These are phyloP conservation scores for Penicillium italicum DNA, from an alignment of 2,329 filamentous ascomycete species.

Conservation along the genomic window DNA sequence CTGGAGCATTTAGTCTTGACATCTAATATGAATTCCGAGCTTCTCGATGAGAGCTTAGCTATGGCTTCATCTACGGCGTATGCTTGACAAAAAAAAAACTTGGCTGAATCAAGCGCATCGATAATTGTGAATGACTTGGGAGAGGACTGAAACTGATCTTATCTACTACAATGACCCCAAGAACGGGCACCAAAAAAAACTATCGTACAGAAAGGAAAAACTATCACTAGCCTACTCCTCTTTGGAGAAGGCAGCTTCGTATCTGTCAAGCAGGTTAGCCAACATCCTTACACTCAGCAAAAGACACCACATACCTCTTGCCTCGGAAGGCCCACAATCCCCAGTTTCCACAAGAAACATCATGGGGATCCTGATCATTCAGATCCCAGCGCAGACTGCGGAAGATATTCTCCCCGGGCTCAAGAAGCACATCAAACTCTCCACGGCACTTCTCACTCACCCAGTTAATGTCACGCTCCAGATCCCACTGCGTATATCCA, in stretches of 20 bases:
- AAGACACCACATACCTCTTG: slow-evolving; percentile 69
- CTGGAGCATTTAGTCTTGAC: background rate
- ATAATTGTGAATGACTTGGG: background rate
- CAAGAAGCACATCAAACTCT: slow-evolving; percentile 86
- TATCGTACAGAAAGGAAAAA: slow-evolving; percentile 8
- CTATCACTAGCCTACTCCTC: slow-evolving; percentile 6
- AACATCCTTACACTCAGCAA: background rate
- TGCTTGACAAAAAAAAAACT: background rate
- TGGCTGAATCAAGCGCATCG: background rate
- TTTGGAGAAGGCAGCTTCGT: slow-evolving; percentile 38
- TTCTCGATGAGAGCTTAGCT: background rate
- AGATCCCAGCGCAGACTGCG: slow-evolving; percentile 93
- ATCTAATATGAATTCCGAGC: background rate
- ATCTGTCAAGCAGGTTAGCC: slow-evolving; percentile 27
- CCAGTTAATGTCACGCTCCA: slow-evolving; percentile 89
- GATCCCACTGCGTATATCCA: slow-evolving; percentile 92
- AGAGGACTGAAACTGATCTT: background rate
- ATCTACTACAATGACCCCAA: slow-evolving; percentile 7
- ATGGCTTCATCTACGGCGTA: background rate
- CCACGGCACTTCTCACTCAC: slow-evolving; percentile 79
- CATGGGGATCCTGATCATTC: slow-evolving; percentile 91
- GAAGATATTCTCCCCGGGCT: slow-evolving; percentile 92
- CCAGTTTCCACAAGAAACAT: slow-evolving; percentile 95
- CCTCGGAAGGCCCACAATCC: slow-evolving; percentile 95
- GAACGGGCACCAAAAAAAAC: background rate